Conservation (phyloP, 331 rosid genomes). For the Saraca asoca region DNA sequence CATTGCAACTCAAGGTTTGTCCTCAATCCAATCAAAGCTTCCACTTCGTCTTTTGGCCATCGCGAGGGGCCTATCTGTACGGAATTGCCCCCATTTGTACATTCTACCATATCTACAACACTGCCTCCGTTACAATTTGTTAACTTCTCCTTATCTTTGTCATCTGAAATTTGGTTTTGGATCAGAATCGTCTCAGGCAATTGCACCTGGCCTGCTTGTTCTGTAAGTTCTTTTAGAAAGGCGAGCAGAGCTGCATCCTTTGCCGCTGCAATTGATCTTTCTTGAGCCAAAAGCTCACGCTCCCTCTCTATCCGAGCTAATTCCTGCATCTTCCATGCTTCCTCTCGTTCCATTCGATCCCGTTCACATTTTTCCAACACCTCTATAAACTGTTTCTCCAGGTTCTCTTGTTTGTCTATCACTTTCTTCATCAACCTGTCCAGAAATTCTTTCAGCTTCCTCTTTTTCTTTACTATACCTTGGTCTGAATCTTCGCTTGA, state of each 20-base stretch:
- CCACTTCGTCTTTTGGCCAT: conserved; percentile 80
- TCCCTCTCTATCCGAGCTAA: conserved; percentile 59
- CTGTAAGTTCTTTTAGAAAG: conserved; percentile 53
- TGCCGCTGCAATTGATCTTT: conserved; percentile 69
- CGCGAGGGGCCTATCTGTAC: conserved; percentile 52
- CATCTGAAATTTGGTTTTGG: conserved; percentile 3
- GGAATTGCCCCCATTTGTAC: conserved; percentile 36
- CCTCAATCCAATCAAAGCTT: conserved; percentile 45
- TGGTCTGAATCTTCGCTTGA: conserved; percentile 44
- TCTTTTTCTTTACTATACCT: conserved; percentile 44
- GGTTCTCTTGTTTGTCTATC: conserved; percentile 63
- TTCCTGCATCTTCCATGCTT: conserved; percentile 73
- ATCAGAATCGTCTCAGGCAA: conserved; percentile 34
- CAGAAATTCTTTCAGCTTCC: conserved; percentile 49
- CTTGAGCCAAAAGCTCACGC: conserved; percentile 64
- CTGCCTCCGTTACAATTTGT: conserved; percentile 32
- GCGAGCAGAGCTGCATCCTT: conserved; percentile 77
- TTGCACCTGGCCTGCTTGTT: conserved; percentile 43
- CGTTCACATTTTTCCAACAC: conserved; percentile 63
- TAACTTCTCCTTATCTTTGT: conserved; percentile 22
- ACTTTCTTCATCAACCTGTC: conserved; percentile 70
- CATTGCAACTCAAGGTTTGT: conserved; percentile 46
- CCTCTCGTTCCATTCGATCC: conserved; percentile 67
- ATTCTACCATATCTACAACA: conserved; percentile 38
- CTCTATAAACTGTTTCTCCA: conserved; percentile 68